phyloP scores from a whole-genome alignment of 352 stramenopile genomes.

The Phytopythium vexans region DNA sequence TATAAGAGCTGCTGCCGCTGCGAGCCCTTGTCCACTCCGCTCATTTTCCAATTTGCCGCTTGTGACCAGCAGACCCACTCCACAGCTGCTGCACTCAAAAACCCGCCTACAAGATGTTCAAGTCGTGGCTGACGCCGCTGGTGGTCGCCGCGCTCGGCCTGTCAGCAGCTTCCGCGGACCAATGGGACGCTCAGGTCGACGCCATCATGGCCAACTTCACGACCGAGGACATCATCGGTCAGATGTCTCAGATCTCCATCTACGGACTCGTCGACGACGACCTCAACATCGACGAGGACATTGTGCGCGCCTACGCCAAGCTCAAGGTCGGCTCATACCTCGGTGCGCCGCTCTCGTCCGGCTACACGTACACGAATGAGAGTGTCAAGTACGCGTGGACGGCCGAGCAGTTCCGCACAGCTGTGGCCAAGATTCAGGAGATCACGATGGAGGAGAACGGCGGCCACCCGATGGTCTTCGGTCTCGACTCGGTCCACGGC shows the following conservation, averaged over 20 bases:
- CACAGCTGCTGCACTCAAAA: background rate
- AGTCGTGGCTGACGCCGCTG: conserved; percentile 24
- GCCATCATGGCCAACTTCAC: conserved; percentile 24
- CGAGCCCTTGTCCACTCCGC: background rate
- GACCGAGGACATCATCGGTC: conserved; percentile 41
- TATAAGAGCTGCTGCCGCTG: too few species aligned
- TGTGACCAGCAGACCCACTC: too few species aligned
- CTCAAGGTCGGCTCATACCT: conserved; percentile 80
- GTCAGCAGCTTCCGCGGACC: conserved; percentile 10
- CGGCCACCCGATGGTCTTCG: conserved; percentile 71
- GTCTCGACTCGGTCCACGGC: conserved; percentile 87
- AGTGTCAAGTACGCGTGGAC: conserved; percentile 30
- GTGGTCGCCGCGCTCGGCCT: conserved; percentile 18
- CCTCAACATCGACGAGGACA: conserved; percentile 10
- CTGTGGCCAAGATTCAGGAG: conserved; percentile 65
- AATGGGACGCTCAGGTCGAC: conserved; percentile 30
- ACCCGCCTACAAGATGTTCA: conserved; percentile 16
- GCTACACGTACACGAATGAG: conserved; percentile 8
- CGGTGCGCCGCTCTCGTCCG: conserved; percentile 32
- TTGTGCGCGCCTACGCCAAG: conserved; percentile 29
- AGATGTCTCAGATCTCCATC: conserved; percentile 86
- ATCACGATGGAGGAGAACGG: conserved; percentile 68
- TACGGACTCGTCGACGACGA: conserved; percentile 38
- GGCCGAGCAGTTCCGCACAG: conserved; percentile 51
- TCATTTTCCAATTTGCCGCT: conserved; percentile 19